Base-by-base conservation (phyloP, 805 yeast species). In the Myxozyma geophila region DNA sequence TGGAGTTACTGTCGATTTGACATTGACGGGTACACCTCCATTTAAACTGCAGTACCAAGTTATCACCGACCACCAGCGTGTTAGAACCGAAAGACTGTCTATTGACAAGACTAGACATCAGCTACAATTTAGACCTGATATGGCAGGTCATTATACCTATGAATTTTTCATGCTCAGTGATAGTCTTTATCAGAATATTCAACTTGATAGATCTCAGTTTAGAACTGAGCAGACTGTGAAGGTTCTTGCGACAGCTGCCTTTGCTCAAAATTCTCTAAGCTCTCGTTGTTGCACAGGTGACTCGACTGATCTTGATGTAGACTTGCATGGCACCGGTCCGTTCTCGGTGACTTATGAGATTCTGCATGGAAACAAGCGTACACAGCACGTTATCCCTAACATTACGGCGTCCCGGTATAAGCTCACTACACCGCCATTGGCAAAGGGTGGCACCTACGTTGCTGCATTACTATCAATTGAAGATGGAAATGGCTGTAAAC, bases 91-190 rank as follows among this genome's bases (percentile, higher is more conserved):
- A 47, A 78, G 79, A 0, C 60, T 73, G 2, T 51, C 60, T 4
- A 71, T 72, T 36, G 58, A 63, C 13, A 70, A 72, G 60, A 80
- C 83, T 10, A 79, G 86, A 66, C 80, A 80, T 62, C 82, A 84
- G 64, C 85, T 89, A 70, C 80, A 83, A 54, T 92, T 89, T 75
- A 84, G 83, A 64, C 98, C 99, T 2, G 82, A 85, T 1, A 78
- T 81, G 2, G 96, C 91, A 69, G 99, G 99, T 0, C 83, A 83
- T 36, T 95, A 89, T 73, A 86, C 86, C 37, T 87, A 93, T 60
- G 85, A 84, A 36, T 90, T 95, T 75, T 78, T 83, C 41, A 77
- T 82, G 12, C 73, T 92, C 35, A 81, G 83, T 43, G 96, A 91
- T 71, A 82, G 83, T 63, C 81, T 89, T 58, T 86, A 89, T 72